These are phyloP conservation scores for Metschnikowia santaceciliae DNA, from an alignment of 805 yeast genomes.

Conservation along the genomic window DNA sequence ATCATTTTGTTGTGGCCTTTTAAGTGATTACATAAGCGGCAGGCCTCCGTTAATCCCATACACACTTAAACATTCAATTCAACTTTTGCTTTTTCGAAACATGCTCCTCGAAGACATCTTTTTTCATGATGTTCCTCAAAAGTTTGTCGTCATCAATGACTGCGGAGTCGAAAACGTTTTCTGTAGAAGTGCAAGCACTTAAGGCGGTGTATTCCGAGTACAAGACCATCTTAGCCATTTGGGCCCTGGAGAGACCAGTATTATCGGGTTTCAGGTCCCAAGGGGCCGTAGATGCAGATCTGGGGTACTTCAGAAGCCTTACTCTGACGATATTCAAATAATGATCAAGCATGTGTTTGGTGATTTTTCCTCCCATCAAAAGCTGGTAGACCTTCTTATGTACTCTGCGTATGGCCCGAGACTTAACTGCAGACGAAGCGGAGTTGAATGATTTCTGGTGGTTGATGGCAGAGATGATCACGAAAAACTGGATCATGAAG, in stretches of 20 bases:
- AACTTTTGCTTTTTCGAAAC: slow-evolving; percentile 15
- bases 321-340: slow-evolving; percentile 29
- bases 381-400: slow-evolving; percentile 60
- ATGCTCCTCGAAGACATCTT: slow-evolving; percentile 23
- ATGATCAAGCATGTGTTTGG: slow-evolving; percentile 31
- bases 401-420: slow-evolving; percentile 41
- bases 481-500: slow-evolving; percentile 50
- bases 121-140: slow-evolving; percentile 54
- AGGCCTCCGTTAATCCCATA: not conserved
- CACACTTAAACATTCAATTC: slow-evolving; percentile 14
- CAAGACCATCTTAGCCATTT: slow-evolving; percentile 54
- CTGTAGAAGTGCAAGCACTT: slow-evolving; percentile 32
- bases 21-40: not conserved
- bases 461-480: slow-evolving; percentile 29
- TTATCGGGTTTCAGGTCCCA: not conserved
- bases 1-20: not conserved
- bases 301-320: slow-evolving; percentile 49
- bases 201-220: slow-evolving; percentile 54
- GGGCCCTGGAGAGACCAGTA: slow-evolving; percentile 3
- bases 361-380: slow-evolving; percentile 48
- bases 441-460: slow-evolving; percentile 21
- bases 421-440: slow-evolving; percentile 21
- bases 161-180: slow-evolving; percentile 30
- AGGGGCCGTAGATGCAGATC: slow-evolving; percentile 15
- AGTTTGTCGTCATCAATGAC: slow-evolving; percentile 58